These are phyloP conservation scores for Calamus simplicifolius DNA, from an alignment of 176 grass and related monocot species.

Conservation along the genomic window DNA sequence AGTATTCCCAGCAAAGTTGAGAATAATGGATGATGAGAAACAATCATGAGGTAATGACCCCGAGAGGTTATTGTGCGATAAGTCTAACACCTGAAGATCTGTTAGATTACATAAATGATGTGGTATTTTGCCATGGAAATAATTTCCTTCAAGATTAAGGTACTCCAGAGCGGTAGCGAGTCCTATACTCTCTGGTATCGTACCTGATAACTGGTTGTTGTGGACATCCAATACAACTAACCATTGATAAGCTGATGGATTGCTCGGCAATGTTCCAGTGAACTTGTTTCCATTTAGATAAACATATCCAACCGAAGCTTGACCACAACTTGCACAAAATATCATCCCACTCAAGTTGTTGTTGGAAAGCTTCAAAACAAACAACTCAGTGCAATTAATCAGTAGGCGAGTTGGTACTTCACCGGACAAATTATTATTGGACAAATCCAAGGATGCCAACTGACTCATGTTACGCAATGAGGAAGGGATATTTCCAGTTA, in stretches of 20 bases:
- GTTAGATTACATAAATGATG: background rate
- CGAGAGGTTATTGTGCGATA: constrained; percentile 12
- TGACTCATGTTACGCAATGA: background rate
- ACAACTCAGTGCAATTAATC: background rate
- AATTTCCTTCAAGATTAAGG: constrained; percentile 4
- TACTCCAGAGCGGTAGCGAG: accelerated
- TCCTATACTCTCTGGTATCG: too few species aligned
- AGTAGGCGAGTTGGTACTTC: constrained; percentile 7
- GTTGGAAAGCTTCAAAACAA: background rate
- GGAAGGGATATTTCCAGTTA: constrained; percentile 16
- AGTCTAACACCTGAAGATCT: background rate
- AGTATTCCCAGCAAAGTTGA: constrained; percentile 9
- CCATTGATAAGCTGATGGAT: background rate
- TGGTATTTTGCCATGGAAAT: constrained; percentile 1
- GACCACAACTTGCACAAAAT: background rate
- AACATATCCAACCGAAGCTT: background rate
- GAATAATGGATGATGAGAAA: background rate
- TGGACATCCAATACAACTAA: too few species aligned
- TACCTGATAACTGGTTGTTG: too few species aligned
- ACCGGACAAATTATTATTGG: constrained; percentile 21
- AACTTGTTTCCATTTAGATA: constrained; percentile 14
- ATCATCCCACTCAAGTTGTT: constrained; percentile 11
- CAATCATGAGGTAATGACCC: constrained; percentile 12
- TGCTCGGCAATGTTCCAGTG: background rate
- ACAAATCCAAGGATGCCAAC: background rate